Evolutionary conservation across 257 asterid species (phyloP).

Genomic region (Linderniella brevidens): DNA sequence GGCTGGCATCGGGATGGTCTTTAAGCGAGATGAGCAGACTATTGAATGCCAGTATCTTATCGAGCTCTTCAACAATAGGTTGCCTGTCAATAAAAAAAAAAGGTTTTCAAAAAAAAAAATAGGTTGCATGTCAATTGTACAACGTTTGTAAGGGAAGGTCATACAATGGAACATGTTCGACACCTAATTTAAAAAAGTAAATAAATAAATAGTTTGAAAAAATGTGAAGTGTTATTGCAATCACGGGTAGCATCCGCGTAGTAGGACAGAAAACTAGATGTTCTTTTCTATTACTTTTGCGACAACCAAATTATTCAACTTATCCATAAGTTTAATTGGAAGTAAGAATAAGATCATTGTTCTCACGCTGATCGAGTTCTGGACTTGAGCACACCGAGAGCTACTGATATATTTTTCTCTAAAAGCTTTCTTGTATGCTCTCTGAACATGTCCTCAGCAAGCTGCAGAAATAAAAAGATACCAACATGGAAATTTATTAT

Average conservation of each 20-base stretch:
- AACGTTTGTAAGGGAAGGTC: no score
- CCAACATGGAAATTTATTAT: slow-evolving; percentile 4
- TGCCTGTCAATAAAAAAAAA: slow-evolving; percentile 26
- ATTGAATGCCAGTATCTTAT: slow-evolving; percentile 60
- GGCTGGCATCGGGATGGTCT: slow-evolving; percentile 65
- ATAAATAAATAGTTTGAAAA: no score
- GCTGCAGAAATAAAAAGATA: slow-evolving; percentile 26
- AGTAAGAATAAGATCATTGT: background rate
- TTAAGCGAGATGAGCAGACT: slow-evolving; percentile 50
- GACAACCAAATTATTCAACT: background rate
- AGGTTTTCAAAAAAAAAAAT: background rate
- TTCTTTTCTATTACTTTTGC: no score
- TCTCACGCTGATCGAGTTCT: slow-evolving; percentile 51
- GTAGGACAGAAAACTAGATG: no score
- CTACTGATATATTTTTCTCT: slow-evolving; percentile 58
- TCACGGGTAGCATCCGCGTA: no score
- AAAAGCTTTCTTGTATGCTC: slow-evolving; percentile 80
- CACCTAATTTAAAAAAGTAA: no score
- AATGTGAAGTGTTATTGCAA: no score
- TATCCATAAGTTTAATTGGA: background rate
- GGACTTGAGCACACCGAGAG: slow-evolving; percentile 57
- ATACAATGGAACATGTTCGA: no score
- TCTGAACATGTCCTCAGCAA: slow-evolving; percentile 84
- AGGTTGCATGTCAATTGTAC: background rate
- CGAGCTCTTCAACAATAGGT: slow-evolving; percentile 60